phyloP scores from a whole-genome alignment of 1,139 yeast species.

The Geotrichum candidum region DNA sequence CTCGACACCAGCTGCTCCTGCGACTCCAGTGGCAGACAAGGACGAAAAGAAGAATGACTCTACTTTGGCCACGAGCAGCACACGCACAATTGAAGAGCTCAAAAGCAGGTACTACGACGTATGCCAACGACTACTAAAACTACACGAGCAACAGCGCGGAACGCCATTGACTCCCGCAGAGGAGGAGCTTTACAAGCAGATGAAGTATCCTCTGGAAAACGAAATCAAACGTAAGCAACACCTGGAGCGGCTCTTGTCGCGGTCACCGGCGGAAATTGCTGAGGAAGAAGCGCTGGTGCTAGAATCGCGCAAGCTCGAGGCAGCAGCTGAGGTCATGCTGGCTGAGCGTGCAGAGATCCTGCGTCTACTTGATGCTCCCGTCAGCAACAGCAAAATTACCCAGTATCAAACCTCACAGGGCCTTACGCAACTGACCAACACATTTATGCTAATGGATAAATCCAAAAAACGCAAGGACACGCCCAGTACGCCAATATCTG shows the following conservation, averaged over 20 bases:
- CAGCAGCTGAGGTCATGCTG: constrained; percentile 86
- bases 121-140: constrained; percentile 43
- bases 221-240: constrained; percentile 79
- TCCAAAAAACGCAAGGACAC: constrained; percentile 48
- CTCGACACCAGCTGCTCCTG: neutral
- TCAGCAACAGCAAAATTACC: constrained; percentile 64
- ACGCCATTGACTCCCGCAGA: constrained; percentile 38
- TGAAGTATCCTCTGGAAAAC: constrained; percentile 57
- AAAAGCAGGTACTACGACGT: constrained; percentile 73
- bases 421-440: constrained; percentile 74
- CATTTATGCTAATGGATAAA: constrained; percentile 73
- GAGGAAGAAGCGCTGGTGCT: constrained; percentile 92
- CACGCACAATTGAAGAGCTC: constrained; percentile 63
- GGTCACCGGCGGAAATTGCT: constrained; percentile 95
- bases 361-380: constrained; percentile 82
- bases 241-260: constrained; percentile 62
- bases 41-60: constrained; percentile 2
- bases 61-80: neutral
- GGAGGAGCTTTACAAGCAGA: constrained; percentile 37
- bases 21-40: neutral
- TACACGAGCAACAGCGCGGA: constrained; percentile 38
- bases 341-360: constrained; percentile 75
- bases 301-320: constrained; percentile 87
- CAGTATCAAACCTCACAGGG: constrained; percentile 88
- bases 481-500: constrained; percentile 23